These are phyloP conservation scores for Gracilaria gracilis DNA, from an alignment of 23 red algal genomes.

Conservation along the genomic window DNA sequence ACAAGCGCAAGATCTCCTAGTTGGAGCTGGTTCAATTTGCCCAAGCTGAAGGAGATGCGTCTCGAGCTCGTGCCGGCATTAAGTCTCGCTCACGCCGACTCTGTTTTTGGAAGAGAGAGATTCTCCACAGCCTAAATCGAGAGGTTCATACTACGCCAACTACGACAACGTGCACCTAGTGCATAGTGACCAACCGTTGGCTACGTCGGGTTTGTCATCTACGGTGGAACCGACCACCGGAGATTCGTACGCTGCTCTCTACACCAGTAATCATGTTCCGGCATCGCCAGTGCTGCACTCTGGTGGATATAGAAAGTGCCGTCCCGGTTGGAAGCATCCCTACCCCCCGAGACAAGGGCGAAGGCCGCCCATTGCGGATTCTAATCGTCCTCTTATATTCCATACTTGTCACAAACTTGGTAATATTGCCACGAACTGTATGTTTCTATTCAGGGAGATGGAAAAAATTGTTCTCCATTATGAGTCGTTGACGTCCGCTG, in stretches of 20 bases:
- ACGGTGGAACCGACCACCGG: too few relatives aligned
- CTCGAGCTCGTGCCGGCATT: not conserved
- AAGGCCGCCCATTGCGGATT: not conserved
- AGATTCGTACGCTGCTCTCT: not conserved
- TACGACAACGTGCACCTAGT: not conserved
- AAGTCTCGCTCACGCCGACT: not conserved
- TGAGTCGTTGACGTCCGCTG: conserved; percentile 14
- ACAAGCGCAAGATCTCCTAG: not conserved
- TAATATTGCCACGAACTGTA: conserved; percentile 10
- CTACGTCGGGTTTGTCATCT: not conserved
- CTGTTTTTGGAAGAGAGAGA: not conserved
- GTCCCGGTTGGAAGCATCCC: not conserved
- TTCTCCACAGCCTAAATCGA: too few relatives aligned
- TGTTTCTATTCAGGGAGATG: not conserved
- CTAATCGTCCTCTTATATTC: not conserved
- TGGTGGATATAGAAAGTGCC: not conserved
- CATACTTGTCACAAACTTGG: conserved; percentile 29
- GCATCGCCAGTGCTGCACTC: not conserved
- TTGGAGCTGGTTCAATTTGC: not conserved
- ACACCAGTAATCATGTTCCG: not conserved
- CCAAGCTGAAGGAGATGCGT: not conserved
- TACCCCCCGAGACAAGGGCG: not conserved
- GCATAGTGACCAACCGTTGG: not conserved
- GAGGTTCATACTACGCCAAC: not conserved
- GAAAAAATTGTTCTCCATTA: not conserved